Evolutionary conservation across 139 green algal genomes (phyloP), one percentile per base, ranked within the genome.

Genomic region (Astrephomene gubernaculifera): DNA sequence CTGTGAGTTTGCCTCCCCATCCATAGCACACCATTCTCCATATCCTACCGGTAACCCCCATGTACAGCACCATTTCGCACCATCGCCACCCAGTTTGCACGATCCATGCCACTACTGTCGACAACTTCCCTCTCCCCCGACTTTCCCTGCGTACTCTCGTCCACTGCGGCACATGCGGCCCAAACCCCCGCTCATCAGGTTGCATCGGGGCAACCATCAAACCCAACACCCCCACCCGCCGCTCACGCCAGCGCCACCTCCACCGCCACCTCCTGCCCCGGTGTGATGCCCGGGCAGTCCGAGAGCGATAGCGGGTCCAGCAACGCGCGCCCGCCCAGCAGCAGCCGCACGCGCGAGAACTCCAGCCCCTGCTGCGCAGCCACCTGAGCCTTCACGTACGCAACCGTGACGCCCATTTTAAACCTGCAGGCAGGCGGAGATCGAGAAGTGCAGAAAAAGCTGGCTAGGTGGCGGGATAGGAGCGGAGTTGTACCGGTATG

Each of bases 321-420:
- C 27, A 91, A 67, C 36, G 68, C 57, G 39, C 75, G 79, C 9
- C 85, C 85, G 25, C 60, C 71, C 21, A 85, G 24, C 64, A 81
- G 68, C 25, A 87, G 45, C 27, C 27, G 49, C 12, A 57, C 2
- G 14, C 80, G 84, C 27, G 36, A 31, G 38, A 90, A 87, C 38
- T 68, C 60, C 0, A 83, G 41, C 24, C 60, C 33, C 57, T 87
- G 71, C 4, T 71, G 44, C 57, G 90, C 38, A 65, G 89, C 70
- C 54, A 92, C 45, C 4, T 78, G 24, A 29, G 89, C 67, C 71
- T 92, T 92, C 10, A 92, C 89, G 41, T 88, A 92, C 33, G 89
- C 89, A 12, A 92, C 89, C n/a, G 89, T 92, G 3, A 86, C 72
- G 29, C 89, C 89, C 8, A 82, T 54, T 24, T 90, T 92, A 64